Conservation (phyloP, 2,329 filamentous ascomycete species). For the Elsinoe australis region DNA sequence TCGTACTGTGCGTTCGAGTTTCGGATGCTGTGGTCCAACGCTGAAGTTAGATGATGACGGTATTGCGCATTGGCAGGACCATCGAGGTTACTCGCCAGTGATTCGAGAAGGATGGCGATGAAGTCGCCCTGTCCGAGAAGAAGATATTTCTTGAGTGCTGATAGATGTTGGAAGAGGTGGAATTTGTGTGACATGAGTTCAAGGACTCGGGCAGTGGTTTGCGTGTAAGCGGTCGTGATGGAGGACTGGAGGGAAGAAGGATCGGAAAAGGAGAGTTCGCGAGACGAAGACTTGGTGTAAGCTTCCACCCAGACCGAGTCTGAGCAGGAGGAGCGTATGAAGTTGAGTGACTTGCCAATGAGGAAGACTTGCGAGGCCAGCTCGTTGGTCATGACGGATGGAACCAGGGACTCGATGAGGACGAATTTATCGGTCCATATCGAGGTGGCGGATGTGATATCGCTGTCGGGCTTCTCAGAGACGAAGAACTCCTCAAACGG, state of each 20-base stretch:
- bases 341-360: slow-evolving; percentile 96
- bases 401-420: slow-evolving; percentile 75
- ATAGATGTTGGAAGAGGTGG: slow-evolving; percentile 84
- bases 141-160: slow-evolving; percentile 88
- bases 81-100: slow-evolving; percentile 83
- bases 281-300: slow-evolving; percentile 87
- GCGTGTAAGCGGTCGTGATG: slow-evolving; percentile 96
- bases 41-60: slow-evolving; percentile 91
- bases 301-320: slow-evolving; percentile 93
- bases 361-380: slow-evolving; percentile 95
- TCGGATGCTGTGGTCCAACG: slow-evolving; percentile 92
- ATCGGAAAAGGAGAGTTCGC: slow-evolving; percentile 86
- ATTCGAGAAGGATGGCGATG: slow-evolving; percentile 94
- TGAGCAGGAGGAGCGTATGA: slow-evolving; percentile 90
- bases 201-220: slow-evolving; percentile 91
- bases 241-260: slow-evolving; percentile 84
- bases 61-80: slow-evolving; percentile 95
- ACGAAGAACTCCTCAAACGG: slow-evolving; percentile 96
- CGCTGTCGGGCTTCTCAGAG: slow-evolving; percentile 61
- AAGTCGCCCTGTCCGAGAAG: slow-evolving; percentile 94
- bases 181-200: slow-evolving; percentile 93
- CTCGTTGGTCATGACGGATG: slow-evolving; percentile 83
- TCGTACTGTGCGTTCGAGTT: slow-evolving; percentile 97
- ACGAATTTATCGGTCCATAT: slow-evolving; percentile 99
- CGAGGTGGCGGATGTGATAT: slow-evolving; percentile 61